Evolutionary conservation across 2,329 filamentous ascomycete species (phyloP), one percentile per base, ranked within the genome.

Genomic region (Sphaerulina populicola): DNA sequence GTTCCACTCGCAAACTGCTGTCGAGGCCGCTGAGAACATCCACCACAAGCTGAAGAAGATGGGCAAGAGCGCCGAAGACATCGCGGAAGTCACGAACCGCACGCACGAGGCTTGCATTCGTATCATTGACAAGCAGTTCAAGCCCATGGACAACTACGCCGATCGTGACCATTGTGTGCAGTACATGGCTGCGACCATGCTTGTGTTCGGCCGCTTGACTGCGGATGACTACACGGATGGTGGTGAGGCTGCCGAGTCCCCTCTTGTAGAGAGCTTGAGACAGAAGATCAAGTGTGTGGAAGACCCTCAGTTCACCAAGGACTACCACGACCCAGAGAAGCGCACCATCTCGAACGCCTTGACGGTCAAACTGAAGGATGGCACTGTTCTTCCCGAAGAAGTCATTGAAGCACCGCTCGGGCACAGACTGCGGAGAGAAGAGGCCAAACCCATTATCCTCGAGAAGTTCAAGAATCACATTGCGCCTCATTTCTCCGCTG

Each of bases 41-140:
- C 82, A 89, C 78, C 79, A 82, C 71, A 82, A 88, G 72, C 82
- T 98, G 58, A 85, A 86, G 71, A 77, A 80, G 38, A 76, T 86
- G 76, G 91, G 89, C 74, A 95, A 96, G 79, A 86, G 84, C 48
- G 89, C 90, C 51, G 86, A 85, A 62, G 91, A 98, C 71, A 94
- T 98, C 76, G 91, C 94, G 76, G 79, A 80, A 56, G 81, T 98
- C 65, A 89, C 85, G 62, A 95, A 91, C 81, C 85, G 93, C 64
- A 98, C 93, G 7, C 93, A 98, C 76, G 93, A 98, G 74, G 93
- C 93, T 53, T 97, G 93, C 76, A 82, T 98, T 68, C 89, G 93
- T 66, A 98, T 98, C 74, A 98, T 98, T 66, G 93, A 98, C 81
- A 98, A 98, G 80, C 93, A 98, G 75, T 94, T 95, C 80, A 97